These are phyloP conservation scores for Huntiella bhutanensis DNA, from an alignment of 2,329 filamentous ascomycete species.

Conservation along the genomic window DNA sequence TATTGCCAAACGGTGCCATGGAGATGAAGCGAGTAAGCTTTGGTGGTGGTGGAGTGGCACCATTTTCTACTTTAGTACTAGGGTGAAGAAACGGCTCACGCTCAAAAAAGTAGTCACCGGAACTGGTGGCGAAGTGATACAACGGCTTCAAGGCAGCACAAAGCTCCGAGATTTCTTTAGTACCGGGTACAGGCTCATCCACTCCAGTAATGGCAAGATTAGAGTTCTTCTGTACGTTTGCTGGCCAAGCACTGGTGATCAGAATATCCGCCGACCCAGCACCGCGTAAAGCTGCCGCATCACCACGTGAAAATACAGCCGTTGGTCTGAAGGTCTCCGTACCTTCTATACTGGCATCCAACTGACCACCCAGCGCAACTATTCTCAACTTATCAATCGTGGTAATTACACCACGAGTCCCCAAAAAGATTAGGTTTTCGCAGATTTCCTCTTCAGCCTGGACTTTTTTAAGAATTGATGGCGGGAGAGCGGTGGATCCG, in stretches of 20 bases:
- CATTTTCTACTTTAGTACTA: too few species aligned
- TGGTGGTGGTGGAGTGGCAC: slow-evolving; percentile 13
- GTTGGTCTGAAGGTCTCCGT: slow-evolving; percentile 53
- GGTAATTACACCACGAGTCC: slow-evolving; percentile 71
- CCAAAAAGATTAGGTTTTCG: slow-evolving; percentile 78
- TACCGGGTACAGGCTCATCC: slow-evolving; percentile 18
- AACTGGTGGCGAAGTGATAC: slow-evolving; percentile 67
- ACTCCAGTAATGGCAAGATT: slow-evolving; percentile 29
- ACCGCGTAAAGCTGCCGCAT: slow-evolving; percentile 56
- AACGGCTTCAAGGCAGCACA: slow-evolving; percentile 66
- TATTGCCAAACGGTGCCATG: slow-evolving; percentile 59
- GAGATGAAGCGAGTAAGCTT: slow-evolving; percentile 75
- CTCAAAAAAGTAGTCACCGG: slow-evolving; percentile 55
- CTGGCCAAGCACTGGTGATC: slow-evolving; percentile 73
- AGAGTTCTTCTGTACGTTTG: slow-evolving; percentile 50
- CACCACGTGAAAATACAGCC: slow-evolving; percentile 59
- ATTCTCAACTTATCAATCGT: slow-evolving; percentile 80
- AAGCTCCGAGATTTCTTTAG: slow-evolving; percentile 58
- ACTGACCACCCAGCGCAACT: slow-evolving; percentile 61
- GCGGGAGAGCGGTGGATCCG: slow-evolving; percentile 53
- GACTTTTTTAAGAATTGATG: slow-evolving; percentile 51
- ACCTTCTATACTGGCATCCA: slow-evolving; percentile 43
- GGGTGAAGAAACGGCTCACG: slow-evolving; percentile 78
- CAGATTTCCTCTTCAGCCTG: slow-evolving; percentile 59
- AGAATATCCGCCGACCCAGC: slow-evolving; percentile 71